Evolutionary conservation across 2,329 filamentous ascomycete species (phyloP).

Genomic region (Penicillium sp.): DNA sequence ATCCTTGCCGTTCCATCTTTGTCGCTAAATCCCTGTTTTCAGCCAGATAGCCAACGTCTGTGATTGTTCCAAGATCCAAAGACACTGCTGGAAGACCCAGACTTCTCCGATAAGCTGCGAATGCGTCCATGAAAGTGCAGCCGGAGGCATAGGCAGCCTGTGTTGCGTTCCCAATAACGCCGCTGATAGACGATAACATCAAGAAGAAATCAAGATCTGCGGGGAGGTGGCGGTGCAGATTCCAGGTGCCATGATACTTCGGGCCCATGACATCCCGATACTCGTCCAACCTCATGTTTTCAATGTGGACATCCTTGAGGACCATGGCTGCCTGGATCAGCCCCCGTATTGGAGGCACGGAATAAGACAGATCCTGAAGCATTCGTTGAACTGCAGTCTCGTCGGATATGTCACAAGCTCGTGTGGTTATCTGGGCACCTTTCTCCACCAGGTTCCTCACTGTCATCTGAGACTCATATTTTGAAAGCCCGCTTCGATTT

Average conservation of each 20-base stretch:
- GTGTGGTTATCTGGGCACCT: slow-evolving; percentile 15
- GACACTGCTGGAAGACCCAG: slow-evolving; percentile 21
- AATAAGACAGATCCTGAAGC: slow-evolving; percentile 5
- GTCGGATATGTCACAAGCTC: slow-evolving; percentile 29
- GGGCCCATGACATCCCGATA: slow-evolving; percentile 27
- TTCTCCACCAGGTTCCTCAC: slow-evolving; percentile 13
- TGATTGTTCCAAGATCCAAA: slow-evolving; percentile 27
- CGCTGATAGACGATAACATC: slow-evolving; percentile 34
- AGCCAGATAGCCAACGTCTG: slow-evolving; percentile 21
- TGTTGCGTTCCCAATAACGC: slow-evolving; percentile 39
- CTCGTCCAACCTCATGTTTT: slow-evolving; percentile 29
- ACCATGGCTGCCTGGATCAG: slow-evolving; percentile 26
- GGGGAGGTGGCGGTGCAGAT: slow-evolving; percentile 22
- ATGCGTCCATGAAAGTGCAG: slow-evolving; percentile 30
- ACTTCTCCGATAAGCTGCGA: slow-evolving; percentile 23
- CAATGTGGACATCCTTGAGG: slow-evolving; percentile 26
- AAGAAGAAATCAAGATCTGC: slow-evolving; percentile 34
- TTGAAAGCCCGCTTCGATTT: slow-evolving; percentile 36
- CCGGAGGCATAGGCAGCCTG: slow-evolving; percentile 38
- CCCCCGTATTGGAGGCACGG: slow-evolving; percentile 18
- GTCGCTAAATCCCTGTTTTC: slow-evolving; percentile 15
- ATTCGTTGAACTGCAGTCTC: slow-evolving; percentile 23
- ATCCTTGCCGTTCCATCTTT: slow-evolving; percentile 20
- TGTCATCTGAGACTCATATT: slow-evolving; percentile 13
- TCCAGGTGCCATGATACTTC: slow-evolving; percentile 28